A percentile compares a stretch with the other conserved stretches of the same genome.
Evolutionary conservation across 129 eudicot species (phyloP).

Genomic region (Smallanthus sonchifolius): DNA sequence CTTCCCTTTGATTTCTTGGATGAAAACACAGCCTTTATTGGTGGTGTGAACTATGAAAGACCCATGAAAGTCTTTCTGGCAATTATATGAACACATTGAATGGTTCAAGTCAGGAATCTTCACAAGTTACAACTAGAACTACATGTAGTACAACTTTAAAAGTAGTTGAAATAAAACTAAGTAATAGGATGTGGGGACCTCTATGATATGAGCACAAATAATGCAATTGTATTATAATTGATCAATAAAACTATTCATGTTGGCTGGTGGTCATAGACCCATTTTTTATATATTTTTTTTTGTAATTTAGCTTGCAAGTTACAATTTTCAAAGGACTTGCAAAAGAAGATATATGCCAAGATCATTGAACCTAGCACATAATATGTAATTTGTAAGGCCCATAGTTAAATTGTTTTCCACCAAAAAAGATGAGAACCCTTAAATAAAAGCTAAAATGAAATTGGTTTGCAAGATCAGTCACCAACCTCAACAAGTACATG

Average conservation of each 20-base stretch:
- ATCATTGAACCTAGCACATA: background rate
- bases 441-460: background rate
- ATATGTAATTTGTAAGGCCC: background rate
- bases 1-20: background rate
- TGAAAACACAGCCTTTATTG: background rate
- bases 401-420: background rate
- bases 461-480: background rate
- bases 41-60: background rate
- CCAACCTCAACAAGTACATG: background rate
- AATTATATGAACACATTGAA: background rate
- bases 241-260: background rate
- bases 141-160: background rate
- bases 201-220: background rate
- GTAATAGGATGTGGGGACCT: background rate
- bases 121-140: background rate
- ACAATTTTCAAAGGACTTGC: background rate
- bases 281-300: background rate
- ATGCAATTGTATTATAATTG: background rate
- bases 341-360: background rate
- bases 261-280: background rate
- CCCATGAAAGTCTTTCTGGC: background rate
- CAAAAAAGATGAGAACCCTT: background rate
- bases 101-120: background rate
- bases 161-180: background rate
- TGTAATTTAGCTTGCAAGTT: background rate